A percentile compares a stretch with the other conserved stretches of the same genome.
Conservation (phyloP, 257 asterid genomes). For the Solanum dulcamara region DNA sequence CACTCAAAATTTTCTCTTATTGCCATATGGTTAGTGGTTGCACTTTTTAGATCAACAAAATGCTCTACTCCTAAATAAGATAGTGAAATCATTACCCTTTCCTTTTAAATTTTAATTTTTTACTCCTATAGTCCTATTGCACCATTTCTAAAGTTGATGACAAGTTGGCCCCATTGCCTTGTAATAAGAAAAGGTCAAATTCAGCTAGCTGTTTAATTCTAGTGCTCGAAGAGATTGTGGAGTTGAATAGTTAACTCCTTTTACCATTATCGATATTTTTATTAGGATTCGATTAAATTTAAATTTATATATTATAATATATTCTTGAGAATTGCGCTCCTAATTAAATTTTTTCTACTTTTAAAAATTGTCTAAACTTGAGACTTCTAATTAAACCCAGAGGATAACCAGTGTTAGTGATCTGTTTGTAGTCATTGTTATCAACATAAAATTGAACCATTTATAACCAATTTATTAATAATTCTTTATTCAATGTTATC, state of each 20-base stretch:
- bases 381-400: neutral
- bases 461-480: neutral
- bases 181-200: neutral
- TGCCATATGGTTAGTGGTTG: constrained; percentile 4
- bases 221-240: neutral
- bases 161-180: neutral
- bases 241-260: neutral
- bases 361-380: neutral
- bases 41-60: constrained; percentile 14
- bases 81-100: neutral
- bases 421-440: neutral
- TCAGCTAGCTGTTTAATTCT: neutral
- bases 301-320: no score
- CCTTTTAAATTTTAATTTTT: neutral
- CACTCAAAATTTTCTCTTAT: neutral
- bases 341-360: no score
- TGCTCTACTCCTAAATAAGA: neutral
- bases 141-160: constrained; percentile 9
- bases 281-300: neutral
- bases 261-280: neutral
- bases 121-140: neutral
- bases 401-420: neutral
- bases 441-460: neutral
- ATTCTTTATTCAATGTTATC: neutral
- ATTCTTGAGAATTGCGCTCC: no score